phyloP scores from a whole-genome alignment of 2,329 filamentous ascomycete species.

The Parasarocladium wereldwijsianum region DNA sequence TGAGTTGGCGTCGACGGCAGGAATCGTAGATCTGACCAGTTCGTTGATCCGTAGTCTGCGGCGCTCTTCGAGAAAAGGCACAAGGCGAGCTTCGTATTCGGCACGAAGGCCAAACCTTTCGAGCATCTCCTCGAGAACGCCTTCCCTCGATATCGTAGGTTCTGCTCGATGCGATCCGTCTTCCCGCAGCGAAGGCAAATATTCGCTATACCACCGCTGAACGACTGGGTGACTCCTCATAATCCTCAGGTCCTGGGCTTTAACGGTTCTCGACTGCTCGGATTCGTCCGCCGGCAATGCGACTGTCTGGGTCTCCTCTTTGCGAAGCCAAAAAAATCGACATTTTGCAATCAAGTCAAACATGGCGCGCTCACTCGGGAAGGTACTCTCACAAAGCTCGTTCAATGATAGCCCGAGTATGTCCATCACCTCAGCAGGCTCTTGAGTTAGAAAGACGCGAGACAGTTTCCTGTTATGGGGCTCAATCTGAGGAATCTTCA shows the following conservation, averaged over 20 bases:
- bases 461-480: constrained; percentile 36
- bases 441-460: constrained; percentile 43
- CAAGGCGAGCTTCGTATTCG: constrained; percentile 28
- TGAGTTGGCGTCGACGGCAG: constrained; percentile 14
- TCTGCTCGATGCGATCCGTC: too few relatives aligned
- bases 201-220: too few relatives aligned
- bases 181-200: too few relatives aligned
- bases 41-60: constrained; percentile 25
- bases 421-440: constrained; percentile 37
- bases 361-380: constrained; percentile 37
- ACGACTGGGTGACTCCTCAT: too few relatives aligned
- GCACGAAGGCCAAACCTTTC: constrained; percentile 27
- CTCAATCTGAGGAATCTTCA: constrained; percentile 58
- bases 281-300: too few relatives aligned
- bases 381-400: constrained; percentile 36
- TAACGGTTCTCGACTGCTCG: too few relatives aligned
- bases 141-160: constrained; percentile 22
- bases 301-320: constrained; percentile 13
- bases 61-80: constrained; percentile 24
- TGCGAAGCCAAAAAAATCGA: constrained; percentile 38
- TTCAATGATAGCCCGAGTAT: constrained; percentile 46
- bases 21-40: constrained; percentile 28
- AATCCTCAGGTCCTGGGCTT: too few relatives aligned
- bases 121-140: constrained; percentile 39
- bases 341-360: constrained; percentile 47